phyloP scores from a whole-genome alignment of 1,284 basidiomycete species.

The Apiotrichum porosum region DNA sequence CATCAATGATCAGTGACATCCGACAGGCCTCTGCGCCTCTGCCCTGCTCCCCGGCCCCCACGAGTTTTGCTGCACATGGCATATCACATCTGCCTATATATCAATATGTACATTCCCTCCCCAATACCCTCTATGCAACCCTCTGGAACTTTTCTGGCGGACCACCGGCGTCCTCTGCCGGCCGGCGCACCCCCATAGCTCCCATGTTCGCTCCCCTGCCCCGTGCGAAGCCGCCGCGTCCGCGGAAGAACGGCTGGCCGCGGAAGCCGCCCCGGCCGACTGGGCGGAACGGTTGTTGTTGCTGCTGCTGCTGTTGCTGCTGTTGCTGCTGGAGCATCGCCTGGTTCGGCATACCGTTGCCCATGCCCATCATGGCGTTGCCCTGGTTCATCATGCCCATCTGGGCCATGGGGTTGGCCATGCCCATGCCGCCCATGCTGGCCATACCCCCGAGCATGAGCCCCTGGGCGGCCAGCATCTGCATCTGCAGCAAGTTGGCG shows the following conservation, averaged over 20 bases:
- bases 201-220: not conserved
- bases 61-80: no score
- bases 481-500: constrained; percentile 39
- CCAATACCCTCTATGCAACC: no score
- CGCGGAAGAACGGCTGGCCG: constrained; percentile 14
- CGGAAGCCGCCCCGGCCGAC: constrained; percentile 15
- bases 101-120: no score
- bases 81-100: no score
- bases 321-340: constrained; percentile 8
- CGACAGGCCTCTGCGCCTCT: no score
- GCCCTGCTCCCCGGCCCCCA: no score
- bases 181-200: not conserved
- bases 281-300: not conserved
- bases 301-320: constrained; percentile 1
- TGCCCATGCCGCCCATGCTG: constrained; percentile 6
- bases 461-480: constrained; percentile 35
- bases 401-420: constrained; percentile 1
- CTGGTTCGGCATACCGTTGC: not conserved
- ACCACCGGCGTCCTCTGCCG: constrained; percentile 7
- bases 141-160: constrained; percentile 18
- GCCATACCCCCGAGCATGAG: constrained; percentile 15
- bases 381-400: constrained; percentile 6
- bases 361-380: constrained; percentile 10
- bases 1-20: no score
- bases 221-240: constrained; percentile 6